Base-by-base conservation (phyloP, 2,329 filamentous ascomycete genomes). In the Diaporthe vexans region DNA sequence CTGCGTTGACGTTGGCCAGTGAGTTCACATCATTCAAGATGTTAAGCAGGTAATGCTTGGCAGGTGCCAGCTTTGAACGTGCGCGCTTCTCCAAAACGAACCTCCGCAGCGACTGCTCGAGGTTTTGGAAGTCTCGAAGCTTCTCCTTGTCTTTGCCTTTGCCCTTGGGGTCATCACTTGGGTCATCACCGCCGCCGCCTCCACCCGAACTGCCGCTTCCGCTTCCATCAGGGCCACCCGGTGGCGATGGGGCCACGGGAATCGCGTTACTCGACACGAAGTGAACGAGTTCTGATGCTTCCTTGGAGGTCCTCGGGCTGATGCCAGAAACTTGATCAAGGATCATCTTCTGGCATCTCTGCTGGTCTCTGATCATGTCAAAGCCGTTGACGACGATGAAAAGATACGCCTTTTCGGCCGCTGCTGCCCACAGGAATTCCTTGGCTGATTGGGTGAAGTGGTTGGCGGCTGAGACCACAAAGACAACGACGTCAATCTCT, bases 361-460 rank as follows among this genome's bases (percentile, higher is more conserved):
- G 89, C 86, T 98, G 97, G 83, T 98, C 95, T 77, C 93, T 90
- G 79, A 99, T 98, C 76, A 94, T 93, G 83, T 99, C 97, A 80
- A 95, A 99, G 24, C 96, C 95, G 81, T 99, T 99, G 78, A 99
- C 97, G 19, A 99, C 97, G 83, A 99, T 97, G 83, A 99, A 99
- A 76, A 99, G 95, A 81, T 99, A 99, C 0, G 97, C 96, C 84
- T 99, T 99, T 81, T 99, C 97, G 54, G 96, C 92, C 0, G 97
- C 97, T 1, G 97, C 97, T 68, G 96, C 96, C 88, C 94, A 94
- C 76, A 99, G 98, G 80, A 99, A 99, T 79, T 99, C 97, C 84
- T 94, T 97, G n/a, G 97, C 95, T 0, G 97, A 98, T 72, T 97
- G 91, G 0, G 97, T 99, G 81, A 99, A 98, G 84, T 99, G 97